Evolutionary conservation across 176 grass and related monocot species (phyloP).

Genomic region (Elaeis guineensis): DNA sequence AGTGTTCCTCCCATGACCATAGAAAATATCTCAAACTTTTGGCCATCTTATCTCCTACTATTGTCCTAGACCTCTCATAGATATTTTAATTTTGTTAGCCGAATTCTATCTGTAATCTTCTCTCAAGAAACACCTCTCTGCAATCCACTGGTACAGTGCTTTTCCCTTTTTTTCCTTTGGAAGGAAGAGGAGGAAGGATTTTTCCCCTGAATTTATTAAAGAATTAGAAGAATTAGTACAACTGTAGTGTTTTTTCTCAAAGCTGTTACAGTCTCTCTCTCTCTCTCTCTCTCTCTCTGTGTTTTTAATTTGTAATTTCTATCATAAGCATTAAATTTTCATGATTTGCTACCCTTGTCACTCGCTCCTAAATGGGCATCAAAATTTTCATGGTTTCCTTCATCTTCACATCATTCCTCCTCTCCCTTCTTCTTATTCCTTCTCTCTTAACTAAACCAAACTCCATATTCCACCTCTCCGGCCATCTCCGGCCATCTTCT

Average conservation of each 20-base stretch:
- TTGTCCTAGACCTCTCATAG: too few species aligned
- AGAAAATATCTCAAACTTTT: too few species aligned
- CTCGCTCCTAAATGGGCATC: slow-evolving; percentile 24
- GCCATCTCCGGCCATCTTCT: not conserved
- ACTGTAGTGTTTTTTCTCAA: too few species aligned
- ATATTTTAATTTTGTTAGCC: too few species aligned
- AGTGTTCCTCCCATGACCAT: too few species aligned
- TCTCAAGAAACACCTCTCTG: not conserved
- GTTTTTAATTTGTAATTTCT: not conserved
- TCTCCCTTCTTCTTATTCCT: slow-evolving; percentile 68
- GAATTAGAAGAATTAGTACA: too few species aligned
- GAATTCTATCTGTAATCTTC: not conserved
- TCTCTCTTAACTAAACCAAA: slow-evolving; percentile 38
- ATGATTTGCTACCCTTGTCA: not conserved
- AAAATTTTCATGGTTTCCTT: slow-evolving; percentile 40
- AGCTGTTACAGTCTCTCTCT: not conserved
- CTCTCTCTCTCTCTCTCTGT: not conserved
- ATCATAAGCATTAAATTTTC: too few species aligned
- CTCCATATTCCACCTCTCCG: slow-evolving; percentile 6
- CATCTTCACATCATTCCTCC: slow-evolving; percentile 43
- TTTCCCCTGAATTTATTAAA: too few species aligned
- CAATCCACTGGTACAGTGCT: not conserved
- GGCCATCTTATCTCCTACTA: too few species aligned
- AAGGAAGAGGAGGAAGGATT: too few species aligned
- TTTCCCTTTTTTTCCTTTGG: too few species aligned